Evolutionary conservation across 345 rosid species (phyloP).

Genomic region (Eucalyptus pauciflora): DNA sequence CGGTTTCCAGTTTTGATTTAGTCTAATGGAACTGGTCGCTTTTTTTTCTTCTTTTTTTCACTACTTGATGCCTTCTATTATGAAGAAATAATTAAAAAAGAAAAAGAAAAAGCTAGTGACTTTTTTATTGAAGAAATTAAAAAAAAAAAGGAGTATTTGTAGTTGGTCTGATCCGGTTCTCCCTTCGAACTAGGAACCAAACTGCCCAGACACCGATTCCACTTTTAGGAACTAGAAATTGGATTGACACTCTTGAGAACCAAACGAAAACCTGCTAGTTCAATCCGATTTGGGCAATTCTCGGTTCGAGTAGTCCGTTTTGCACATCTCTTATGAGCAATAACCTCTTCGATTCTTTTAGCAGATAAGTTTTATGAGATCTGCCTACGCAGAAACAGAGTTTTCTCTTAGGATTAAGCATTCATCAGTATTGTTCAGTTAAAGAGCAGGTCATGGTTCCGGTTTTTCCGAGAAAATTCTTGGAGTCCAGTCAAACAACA

Average conservation of each 20-base stretch:
- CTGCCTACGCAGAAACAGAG: background rate
- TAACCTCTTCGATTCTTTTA: background rate
- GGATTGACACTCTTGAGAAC: accelerated
- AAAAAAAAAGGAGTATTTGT: too few species aligned
- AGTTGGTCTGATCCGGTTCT: accelerated
- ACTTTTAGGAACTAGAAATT: too few species aligned
- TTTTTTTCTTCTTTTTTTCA: too few species aligned
- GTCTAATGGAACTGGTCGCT: accelerated
- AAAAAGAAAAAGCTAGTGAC: too few species aligned
- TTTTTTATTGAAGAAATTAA: too few species aligned
- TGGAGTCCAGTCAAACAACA: background rate
- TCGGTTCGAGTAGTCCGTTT: accelerated
- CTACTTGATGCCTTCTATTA: too few species aligned
- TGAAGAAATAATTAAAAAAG: too few species aligned
- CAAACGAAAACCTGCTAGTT: accelerated
- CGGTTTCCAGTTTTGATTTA: accelerated
- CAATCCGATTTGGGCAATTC: too few species aligned
- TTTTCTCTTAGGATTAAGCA: background rate
- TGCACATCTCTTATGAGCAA: accelerated
- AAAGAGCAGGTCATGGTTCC: background rate
- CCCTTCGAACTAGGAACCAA: accelerated
- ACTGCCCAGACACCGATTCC: accelerated
- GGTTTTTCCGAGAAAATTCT: background rate
- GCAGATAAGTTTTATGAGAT: background rate
- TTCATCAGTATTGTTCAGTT: background rate